Percentiles rank a stretch among this genome's conserved stretches.
These are phyloP conservation scores for Chrysosporium queenslandicum DNA, from an alignment of 2,329 filamentous ascomycete species.

Conservation along the genomic window DNA sequence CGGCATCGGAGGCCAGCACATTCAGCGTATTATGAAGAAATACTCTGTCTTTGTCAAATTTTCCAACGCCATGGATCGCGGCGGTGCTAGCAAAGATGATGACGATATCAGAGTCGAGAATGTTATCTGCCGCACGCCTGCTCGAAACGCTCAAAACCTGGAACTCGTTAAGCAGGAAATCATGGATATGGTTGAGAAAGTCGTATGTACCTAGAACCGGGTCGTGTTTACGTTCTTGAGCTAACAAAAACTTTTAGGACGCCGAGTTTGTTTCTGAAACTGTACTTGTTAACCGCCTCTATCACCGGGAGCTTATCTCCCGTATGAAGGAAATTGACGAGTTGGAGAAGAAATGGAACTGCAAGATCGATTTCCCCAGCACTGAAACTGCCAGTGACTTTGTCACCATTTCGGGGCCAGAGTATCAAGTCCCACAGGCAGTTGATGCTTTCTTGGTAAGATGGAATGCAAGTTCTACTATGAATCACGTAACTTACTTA, in stretches of 20 bases:
- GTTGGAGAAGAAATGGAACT: constrained; percentile 98
- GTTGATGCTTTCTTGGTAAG: constrained; percentile 83
- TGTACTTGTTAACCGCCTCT: constrained; percentile 85
- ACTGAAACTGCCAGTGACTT: constrained; percentile 95
- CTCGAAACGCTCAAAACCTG: constrained; percentile 90
- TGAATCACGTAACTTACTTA: constrained; percentile 23
- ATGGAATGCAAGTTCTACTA: constrained; percentile 5
- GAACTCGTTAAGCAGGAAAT: constrained; percentile 98
- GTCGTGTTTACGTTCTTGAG: not conserved
- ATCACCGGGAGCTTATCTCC: constrained; percentile 85
- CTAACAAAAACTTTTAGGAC: constrained; percentile 46
- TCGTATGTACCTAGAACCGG: constrained; percentile 44
- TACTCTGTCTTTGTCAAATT: constrained; percentile 99
- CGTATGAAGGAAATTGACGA: constrained; percentile 84
- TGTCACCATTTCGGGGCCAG: constrained; percentile 87
- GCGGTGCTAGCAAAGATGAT: constrained; percentile 85
- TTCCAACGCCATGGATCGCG: constrained; percentile 96
- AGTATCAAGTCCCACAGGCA: constrained; percentile 95
- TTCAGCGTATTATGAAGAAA: constrained; percentile 99
- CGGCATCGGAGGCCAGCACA: constrained; percentile 94
- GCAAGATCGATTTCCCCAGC: constrained; percentile 96
- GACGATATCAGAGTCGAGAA: constrained; percentile 99
- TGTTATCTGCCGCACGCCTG: constrained; percentile 94
- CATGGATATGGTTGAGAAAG: constrained; percentile 97
- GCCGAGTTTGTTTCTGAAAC: constrained; percentile 94